Evolutionary conservation across 2,329 filamentous ascomycete genomes (phyloP).

Genomic region (Colletotrichum liriopes): DNA sequence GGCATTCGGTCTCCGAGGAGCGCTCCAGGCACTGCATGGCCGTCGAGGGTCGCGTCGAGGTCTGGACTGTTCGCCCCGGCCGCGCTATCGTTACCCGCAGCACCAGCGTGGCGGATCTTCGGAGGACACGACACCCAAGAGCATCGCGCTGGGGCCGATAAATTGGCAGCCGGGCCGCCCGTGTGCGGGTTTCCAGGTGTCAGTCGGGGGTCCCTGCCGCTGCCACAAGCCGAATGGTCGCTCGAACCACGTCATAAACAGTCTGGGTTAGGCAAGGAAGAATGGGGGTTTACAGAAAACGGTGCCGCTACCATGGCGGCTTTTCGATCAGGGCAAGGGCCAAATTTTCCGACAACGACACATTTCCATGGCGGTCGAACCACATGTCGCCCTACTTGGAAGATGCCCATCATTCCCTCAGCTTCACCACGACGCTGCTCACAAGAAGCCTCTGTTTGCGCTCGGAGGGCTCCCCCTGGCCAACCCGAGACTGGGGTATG

Average conservation of each 20-base stretch:
- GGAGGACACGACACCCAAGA: background rate
- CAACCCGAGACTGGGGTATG: background rate
- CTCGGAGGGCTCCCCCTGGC: background rate
- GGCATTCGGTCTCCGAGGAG: slow-evolving; percentile 15
- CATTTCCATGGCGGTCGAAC: background rate
- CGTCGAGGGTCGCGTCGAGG: background rate
- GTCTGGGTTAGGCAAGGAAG: background rate
- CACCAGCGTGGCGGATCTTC: background rate
- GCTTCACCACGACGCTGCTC: background rate
- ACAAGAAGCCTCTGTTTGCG: background rate
- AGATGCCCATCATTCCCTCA: background rate
- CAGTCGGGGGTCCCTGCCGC: slow-evolving; percentile 4
- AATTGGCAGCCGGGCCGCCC: slow-evolving; percentile 11
- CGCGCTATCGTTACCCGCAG: background rate
- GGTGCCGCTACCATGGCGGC: background rate
- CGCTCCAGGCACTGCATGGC: background rate
- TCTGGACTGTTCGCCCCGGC: slow-evolving; percentile 2
- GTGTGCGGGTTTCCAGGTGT: background rate
- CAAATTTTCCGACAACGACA: background rate
- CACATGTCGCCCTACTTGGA: background rate
- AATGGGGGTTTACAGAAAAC: background rate
- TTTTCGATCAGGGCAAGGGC: background rate
- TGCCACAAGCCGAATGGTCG: background rate
- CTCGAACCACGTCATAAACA: slow-evolving; percentile 28
- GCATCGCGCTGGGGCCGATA: slow-evolving; percentile 19